Base-by-base conservation (phyloP, 1,284 basidiomycete genomes). In the Ceratobasidium sp. region DNA sequence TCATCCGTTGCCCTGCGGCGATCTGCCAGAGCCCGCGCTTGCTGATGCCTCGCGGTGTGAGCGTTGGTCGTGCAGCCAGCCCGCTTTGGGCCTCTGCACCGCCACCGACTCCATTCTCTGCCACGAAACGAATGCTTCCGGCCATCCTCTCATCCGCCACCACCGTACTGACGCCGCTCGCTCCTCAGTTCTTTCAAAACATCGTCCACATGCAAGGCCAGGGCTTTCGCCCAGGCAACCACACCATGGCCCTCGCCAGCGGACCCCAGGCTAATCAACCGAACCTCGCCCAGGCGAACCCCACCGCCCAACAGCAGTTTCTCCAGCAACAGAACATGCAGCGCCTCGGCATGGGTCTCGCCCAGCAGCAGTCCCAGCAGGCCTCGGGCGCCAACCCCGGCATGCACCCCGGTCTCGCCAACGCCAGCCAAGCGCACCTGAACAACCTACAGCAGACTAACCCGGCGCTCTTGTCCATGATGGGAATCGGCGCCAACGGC, bases 11-110 rank as follows among this genome's bases (percentile, higher is more conserved):
- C 42, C 51, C 51, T 26, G 31, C 39, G 51, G 49, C 10, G 51
- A 69, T 54, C 51, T 37, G 47, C 35, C 23, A 2, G 61, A 45
- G 35, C 58, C 61, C 61, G 61, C 61, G 61, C 61, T 63, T 56
- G 66, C 35, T 69, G 66, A 69, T 69, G 66, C 66, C 66, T 69
- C 66, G 66, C 66, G 66, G 66, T 51, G 66, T 69, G 51, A 54
- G 66, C 66, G 66, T 69, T 69, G 66, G 53, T 42, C 2, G 51
- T 45, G 61, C 61, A 37, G 58, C 49, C 53, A 61, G 45, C 65
- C 65, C 33, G 33, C 35, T 56, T 54, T 53, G 65, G 66, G 45
- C 20, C 5, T 23, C 17, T 20, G 68, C 68, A 71, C 68, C 37
- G 68, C 68, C 68, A 71, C 68, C 13, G 2, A 23, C n/a, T 54